Conservation (phyloP, 2,329 filamentous ascomycete species). For the Herpotrichia juniperi region DNA sequence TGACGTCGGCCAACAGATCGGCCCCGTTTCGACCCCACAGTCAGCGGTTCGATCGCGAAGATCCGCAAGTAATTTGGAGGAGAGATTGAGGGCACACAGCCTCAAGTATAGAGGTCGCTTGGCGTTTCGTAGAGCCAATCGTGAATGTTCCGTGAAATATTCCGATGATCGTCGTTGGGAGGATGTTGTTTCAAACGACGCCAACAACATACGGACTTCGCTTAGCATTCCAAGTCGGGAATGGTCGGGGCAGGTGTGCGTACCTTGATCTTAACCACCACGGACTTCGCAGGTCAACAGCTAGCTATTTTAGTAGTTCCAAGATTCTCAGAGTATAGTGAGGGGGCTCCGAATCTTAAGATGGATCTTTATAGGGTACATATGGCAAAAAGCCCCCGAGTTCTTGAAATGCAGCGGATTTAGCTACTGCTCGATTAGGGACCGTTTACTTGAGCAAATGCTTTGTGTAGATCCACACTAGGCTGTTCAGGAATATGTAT, state of each 20-base stretch:
- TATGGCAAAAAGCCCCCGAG: too few species aligned
- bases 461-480: too few species aligned
- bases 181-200: neutral
- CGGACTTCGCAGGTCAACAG: neutral
- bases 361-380: too few species aligned
- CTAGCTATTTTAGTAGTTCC: too few species aligned
- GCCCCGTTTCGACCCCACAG: neutral
- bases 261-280: neutral
- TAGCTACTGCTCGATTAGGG: too few species aligned
- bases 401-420: too few species aligned
- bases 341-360: neutral
- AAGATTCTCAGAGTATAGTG: neutral
- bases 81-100: constrained; percentile 3
- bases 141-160: neutral
- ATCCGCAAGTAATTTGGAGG: neutral
- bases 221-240: neutral
- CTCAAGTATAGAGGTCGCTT: neutral
- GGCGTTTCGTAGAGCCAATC: neutral
- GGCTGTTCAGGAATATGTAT: too few species aligned
- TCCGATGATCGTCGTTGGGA: neutral
- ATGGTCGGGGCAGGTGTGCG: neutral
- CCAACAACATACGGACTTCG: neutral
- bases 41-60: neutral
- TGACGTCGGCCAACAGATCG: neutral
- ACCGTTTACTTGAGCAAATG: too few species aligned